phyloP scores from a whole-genome alignment of 1,284 basidiomycete genomes.

The Mycosarcoma mackinlayi region DNA sequence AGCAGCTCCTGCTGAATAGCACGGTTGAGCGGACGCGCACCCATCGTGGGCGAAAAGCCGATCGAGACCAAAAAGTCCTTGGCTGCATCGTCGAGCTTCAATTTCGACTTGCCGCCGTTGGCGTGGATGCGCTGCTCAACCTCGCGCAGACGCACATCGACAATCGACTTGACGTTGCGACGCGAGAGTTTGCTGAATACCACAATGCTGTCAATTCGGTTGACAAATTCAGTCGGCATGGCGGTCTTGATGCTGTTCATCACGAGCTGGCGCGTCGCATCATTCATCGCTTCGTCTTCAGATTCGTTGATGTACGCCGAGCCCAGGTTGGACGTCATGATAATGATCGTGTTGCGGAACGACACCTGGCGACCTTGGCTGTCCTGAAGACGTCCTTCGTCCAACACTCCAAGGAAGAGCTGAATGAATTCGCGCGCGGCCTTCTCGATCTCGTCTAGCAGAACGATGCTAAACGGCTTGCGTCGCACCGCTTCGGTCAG shows the following conservation, averaged over 20 bases:
- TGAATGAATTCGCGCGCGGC: conserved; percentile 93
- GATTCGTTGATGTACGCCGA: conserved; percentile 72
- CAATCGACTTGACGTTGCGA: conserved; percentile 71
- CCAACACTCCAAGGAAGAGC: conserved; percentile 87
- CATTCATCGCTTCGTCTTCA: conserved; percentile 69
- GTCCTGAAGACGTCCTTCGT: conserved; percentile 83
- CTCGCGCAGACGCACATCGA: conserved; percentile 72
- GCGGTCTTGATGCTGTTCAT: conserved; percentile 71
- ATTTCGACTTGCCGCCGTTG: conserved; percentile 78
- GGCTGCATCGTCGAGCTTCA: conserved; percentile 80
- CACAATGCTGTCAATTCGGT: conserved; percentile 72
- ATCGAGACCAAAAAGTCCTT: conserved; percentile 78
- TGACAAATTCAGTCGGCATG: conserved; percentile 74
- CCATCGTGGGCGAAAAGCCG: conserved; percentile 72
- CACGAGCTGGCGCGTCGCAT: conserved; percentile 70
- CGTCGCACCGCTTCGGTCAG: conserved; percentile 71
- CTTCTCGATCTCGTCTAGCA: conserved; percentile 71
- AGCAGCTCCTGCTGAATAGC: conserved; percentile 92
- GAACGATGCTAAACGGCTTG: conserved; percentile 66
- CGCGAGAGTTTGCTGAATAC: conserved; percentile 72
- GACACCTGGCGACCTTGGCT: conserved; percentile 65
- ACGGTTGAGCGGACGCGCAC: conserved; percentile 87
- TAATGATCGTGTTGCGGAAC: conserved; percentile 67
- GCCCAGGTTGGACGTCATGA: conserved; percentile 73
- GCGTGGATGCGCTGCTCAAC: conserved; percentile 80